These are phyloP conservation scores for Claviceps fusiformis DNA, from an alignment of 2,329 filamentous ascomycete genomes.

Conservation along the genomic window DNA sequence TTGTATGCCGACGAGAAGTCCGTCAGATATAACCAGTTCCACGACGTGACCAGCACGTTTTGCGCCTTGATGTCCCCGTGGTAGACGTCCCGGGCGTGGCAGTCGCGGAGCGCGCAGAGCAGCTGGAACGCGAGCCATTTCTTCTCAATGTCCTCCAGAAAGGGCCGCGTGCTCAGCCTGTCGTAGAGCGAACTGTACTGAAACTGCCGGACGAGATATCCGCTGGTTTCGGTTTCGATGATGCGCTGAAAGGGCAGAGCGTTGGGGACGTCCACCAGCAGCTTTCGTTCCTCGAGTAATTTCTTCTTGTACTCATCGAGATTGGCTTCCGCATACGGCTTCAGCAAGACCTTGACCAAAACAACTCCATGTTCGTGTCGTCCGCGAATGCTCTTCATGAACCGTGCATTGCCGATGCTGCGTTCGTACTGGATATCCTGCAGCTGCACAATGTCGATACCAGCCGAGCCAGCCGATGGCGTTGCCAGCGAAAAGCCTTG, in stretches of 20 bases:
- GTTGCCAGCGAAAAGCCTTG: slow-evolving; percentile 93
- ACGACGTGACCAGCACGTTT: slow-evolving; percentile 91
- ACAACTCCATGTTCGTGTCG: slow-evolving; percentile 82
- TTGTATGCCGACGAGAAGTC: slow-evolving; percentile 97
- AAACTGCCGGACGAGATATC: slow-evolving; percentile 87
- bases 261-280: slow-evolving; percentile 75
- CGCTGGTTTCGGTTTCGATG: slow-evolving; percentile 81
- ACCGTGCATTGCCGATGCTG: slow-evolving; percentile 78
- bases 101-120: slow-evolving; percentile 82
- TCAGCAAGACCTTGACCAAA: slow-evolving; percentile 88
- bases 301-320: slow-evolving; percentile 66
- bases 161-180: slow-evolving; percentile 88
- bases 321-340: slow-evolving; percentile 72
- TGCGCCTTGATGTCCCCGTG: slow-evolving; percentile 99
- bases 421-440: slow-evolving; percentile 85
- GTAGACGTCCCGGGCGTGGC: slow-evolving; percentile 76
- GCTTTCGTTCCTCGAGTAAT: slow-evolving; percentile 72
- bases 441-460: slow-evolving; percentile 87
- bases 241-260: slow-evolving; percentile 81
- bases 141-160: slow-evolving; percentile 94
- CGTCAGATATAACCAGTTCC: slow-evolving; percentile 98
- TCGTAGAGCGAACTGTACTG: slow-evolving; percentile 96
- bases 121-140: slow-evolving; percentile 97
- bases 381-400: slow-evolving; percentile 93
- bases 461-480: slow-evolving; percentile 78